Evolutionary conservation across 1,284 basidiomycete species (phyloP).

Genomic region (Hypsizygus ulmarius): DNA sequence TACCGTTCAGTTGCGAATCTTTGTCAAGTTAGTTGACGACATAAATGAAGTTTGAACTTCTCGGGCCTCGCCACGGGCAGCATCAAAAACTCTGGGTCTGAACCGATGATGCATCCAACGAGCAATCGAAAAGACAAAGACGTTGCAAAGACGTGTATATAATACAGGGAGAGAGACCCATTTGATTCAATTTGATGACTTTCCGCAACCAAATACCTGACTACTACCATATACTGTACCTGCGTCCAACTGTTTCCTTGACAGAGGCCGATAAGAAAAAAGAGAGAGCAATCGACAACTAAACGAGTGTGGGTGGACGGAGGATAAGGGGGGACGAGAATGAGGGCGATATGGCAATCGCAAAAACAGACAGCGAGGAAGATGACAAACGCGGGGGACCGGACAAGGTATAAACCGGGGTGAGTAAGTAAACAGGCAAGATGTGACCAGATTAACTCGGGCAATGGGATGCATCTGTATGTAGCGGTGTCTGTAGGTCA

Average conservation of each 20-base stretch:
- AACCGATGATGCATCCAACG: no score
- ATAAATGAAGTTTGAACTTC: no score
- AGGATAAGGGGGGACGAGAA: slow-evolving; percentile 2
- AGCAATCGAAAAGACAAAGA: no score
- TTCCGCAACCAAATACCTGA: slow-evolving; percentile 18
- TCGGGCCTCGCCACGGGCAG: no score
- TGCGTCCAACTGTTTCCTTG: slow-evolving; percentile 13
- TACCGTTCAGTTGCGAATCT: no score
- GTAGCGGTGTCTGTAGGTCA: slow-evolving; percentile 19
- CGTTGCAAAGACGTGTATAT: slow-evolving; percentile 10
- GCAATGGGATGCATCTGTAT: slow-evolving; percentile 18
- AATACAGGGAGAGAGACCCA: slow-evolving; percentile 19
- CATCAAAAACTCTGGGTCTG: no score
- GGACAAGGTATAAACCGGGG: slow-evolving; percentile 14
- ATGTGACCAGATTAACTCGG: slow-evolving; percentile 19
- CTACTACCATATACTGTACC: slow-evolving; percentile 18
- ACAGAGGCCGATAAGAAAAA: slow-evolving; percentile 6
- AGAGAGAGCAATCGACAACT: slow-evolving; percentile 7
- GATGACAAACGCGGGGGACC: slow-evolving; percentile 13
- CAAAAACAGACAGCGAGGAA: slow-evolving; percentile 18
- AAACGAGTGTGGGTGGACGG: slow-evolving; percentile 13
- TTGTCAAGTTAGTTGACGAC: no score
- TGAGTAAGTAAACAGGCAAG: slow-evolving; percentile 17
- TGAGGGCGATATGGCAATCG: slow-evolving; percentile 14
- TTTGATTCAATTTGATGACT: slow-evolving; percentile 22